Evolutionary conservation across 805 yeast genomes (phyloP), one percentile per base, ranked within the genome.

Genomic region (Wickerhamomyces silvicola): DNA sequence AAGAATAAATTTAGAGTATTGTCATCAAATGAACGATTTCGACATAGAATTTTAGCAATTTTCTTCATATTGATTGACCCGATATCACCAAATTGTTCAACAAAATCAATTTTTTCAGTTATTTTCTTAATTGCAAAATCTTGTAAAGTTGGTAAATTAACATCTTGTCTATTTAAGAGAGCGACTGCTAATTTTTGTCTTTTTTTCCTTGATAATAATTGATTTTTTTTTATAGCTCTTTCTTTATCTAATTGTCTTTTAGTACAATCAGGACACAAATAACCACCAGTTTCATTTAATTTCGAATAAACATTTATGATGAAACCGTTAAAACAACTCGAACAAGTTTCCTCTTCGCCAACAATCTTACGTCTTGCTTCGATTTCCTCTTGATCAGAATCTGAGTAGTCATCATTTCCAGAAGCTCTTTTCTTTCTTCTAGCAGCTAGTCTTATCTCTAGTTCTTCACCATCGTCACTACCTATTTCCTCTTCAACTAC

Each of bases 111-210:
- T 45, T 78, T 72, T 21, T 64, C 64, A 0, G 86, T 76, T 22
- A 84, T 75, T 12, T 72, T 64, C 19, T 66, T 60, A 39, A 92
- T 82, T 47, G 97, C 85, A 15, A 81, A 49, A 43, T 87, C 95
- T 56, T 87, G 97, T 24, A 92, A 62, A 8, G 82, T 68, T 2
- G 94, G 81, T 5, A 83, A 54, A 32, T 60, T 66, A 22, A 71
- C 75, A 15, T 74, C 76, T 35, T 75, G 70, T 48, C 77, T 71
- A 47, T 92, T 88, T 31, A 92, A 62, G 27, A 92, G 65, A 4
- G 95, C 94, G 35, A 79, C 82, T 1, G 97, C 96, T 28, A 81
- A 62, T 59, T 75, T 77, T 61, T 82, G 83, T 37, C 94, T 71
- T 45, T 73, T 72, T 52, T 81, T 81, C 32, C 92, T 66, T 12